Evolutionary conservation across 768 basidiomycete species (phyloP), one percentile per base, ranked within the genome.

Genomic region (Serendipita sp.): DNA sequence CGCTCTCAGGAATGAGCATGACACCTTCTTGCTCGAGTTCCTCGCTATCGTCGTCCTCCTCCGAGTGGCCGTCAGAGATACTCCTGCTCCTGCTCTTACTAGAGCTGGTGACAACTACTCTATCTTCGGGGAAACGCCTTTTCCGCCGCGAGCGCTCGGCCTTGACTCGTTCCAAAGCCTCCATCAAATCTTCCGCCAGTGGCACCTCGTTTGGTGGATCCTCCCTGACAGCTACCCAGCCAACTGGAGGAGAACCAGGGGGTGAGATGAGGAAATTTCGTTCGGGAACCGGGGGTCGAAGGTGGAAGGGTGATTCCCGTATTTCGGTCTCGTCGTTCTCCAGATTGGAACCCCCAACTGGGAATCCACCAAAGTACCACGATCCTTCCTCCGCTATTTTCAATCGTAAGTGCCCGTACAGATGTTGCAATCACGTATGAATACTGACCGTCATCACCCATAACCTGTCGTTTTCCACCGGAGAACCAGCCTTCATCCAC

Each of bases 241-340:
- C 96, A 1, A 94, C 84, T 0, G 96, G 96, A 0, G 96, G 96
- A 0, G 93, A 96, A 3, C 96, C 96, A 2, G 96, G 96, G 0
- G 96, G 96, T 0, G 96, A 98, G 66, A 99, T 94, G 51, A 99
- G 79, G 74, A 97, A 98, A 74, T 98, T 98, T 74, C 91, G 91
- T 68, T 93, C 88, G 42, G 84, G 67, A 0, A 79, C 74, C 0
- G 95, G 95, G 0, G 93, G 91, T 43, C 78, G 81, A 38, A 94
- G 80, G 68, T 84, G 82, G 67, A 78, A 75, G n/a, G 70, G 72
- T 42, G 72, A 43, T 33, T 58, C 53, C 13, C 31, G 22, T 13
- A 58, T 26, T 33, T 64, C 65, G n/a, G 24, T 42, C 43, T 69
- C 65, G 41, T 71, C 63, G 34, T 69, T 64, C 34, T 71, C 63